Evolutionary conservation across 176 grass and related monocot species (phyloP), one percentile per base, ranked within the genome.

Genomic region (Ampelocalamus luodianensis): DNA sequence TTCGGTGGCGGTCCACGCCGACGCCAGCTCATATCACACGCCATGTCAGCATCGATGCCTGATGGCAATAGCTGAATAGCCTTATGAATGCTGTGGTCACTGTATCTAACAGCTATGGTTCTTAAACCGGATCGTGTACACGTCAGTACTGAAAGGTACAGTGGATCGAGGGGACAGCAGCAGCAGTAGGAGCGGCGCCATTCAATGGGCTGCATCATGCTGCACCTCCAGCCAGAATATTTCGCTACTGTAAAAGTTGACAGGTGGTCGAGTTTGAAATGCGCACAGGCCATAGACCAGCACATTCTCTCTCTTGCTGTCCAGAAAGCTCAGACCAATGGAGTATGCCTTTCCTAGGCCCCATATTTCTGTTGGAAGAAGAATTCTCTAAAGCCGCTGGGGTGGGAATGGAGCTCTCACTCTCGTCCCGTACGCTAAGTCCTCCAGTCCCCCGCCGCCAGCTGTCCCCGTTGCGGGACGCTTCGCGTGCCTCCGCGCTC

Each of bases 191-290:
- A 2, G 65, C 51, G 40, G 51, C 12, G 46, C 55, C 84, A 51
- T 62, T 63, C 65, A 26, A 14, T 36, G 26, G 83, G 24, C 26
- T 23, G 38, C 72, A 56, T 77, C 51, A 44, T 61, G 32, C 70
- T 24, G 50, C 64, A 5, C 37, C 16, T 55, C 74, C 83, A 11
- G 51, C 50, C 37, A 69, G 37, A 55, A 36, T 44, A 37, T 68
- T 51, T 68, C 53, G 6, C 39, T 34, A 2, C 69, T 38, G 69
- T 22, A 83, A n/a, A 59, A 79, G 53, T 17, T 14, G 65, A 51
- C 15, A 18, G 50, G 27, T 54, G 1, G 65, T 48, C 63, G 38
- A 78, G 24, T 48, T 10, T 58, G 44, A 48, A 26, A 24, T 50
- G 46, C 1, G 26, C 8, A 59, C 5, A 82, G 68, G 1, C 37